phyloP scores from a whole-genome alignment of 306 rosid species.

The Fagus crenata region DNA sequence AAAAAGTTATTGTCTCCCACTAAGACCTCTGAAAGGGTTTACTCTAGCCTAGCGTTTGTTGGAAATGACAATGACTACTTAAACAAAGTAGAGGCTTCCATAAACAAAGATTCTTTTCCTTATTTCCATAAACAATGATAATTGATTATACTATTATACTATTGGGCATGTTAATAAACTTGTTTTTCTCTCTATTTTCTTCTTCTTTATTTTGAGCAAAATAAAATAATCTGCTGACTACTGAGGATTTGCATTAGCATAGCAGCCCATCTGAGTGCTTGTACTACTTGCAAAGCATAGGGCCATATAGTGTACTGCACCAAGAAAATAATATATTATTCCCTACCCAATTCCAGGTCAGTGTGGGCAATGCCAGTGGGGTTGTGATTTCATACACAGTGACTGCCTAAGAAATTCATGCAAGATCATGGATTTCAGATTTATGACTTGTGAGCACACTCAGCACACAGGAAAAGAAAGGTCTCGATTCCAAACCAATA shows the following conservation, averaged over 20 bases:
- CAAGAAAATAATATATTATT: not conserved
- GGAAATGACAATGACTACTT: conserved; percentile 9
- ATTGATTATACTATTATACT: not conserved
- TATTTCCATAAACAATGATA: too few relatives aligned
- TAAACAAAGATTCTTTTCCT: not conserved
- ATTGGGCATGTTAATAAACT: not conserved
- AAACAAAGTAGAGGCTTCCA: conserved; percentile 2
- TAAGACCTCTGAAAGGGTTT: not conserved
- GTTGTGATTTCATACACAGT: not conserved
- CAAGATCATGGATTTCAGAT: too few relatives aligned
- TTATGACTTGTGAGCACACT: too few relatives aligned
- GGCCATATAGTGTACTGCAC: not conserved
- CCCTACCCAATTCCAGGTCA: not conserved
- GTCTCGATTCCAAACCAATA: not conserved
- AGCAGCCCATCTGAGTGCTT: not conserved
- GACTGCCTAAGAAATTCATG: too few relatives aligned
- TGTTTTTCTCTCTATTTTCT: not conserved
- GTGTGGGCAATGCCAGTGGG: not conserved
- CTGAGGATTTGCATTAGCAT: not conserved
- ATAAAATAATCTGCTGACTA: not conserved
- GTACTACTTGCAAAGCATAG: conserved; percentile 23
- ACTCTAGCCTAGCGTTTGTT: not conserved
- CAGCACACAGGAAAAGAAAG: too few relatives aligned
- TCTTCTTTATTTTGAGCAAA: not conserved
- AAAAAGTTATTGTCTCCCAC: not conserved